Evolutionary conservation across 2,329 filamentous ascomycete species (phyloP).

Genomic region (Colletotrichum lindemuthianum): DNA sequence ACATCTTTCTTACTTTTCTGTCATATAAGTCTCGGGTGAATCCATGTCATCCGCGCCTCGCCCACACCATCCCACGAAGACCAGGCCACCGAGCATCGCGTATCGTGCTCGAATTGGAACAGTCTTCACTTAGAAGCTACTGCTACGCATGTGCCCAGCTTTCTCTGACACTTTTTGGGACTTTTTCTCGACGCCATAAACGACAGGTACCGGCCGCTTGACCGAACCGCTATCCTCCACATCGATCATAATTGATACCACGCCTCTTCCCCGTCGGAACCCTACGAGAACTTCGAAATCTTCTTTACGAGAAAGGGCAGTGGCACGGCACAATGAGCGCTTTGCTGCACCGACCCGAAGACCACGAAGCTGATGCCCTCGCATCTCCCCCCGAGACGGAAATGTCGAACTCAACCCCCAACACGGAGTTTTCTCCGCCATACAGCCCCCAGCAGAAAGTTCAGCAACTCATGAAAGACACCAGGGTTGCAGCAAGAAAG

Average conservation of each 20-base stretch:
- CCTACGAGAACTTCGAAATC: too few species aligned
- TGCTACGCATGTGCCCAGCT: too few species aligned
- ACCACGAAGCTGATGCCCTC: constrained; percentile 45
- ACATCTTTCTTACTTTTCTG: constrained; percentile 23
- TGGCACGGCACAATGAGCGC: constrained; percentile 9
- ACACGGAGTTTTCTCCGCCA: constrained; percentile 60
- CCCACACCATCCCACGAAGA: constrained; percentile 29
- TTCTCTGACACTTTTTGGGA: too few species aligned
- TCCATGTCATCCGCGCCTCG: constrained; percentile 27
- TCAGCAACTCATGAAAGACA: constrained; percentile 46
- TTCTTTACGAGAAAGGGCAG: too few species aligned
- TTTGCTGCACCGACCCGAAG: constrained; percentile 10
- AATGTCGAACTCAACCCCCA: constrained; percentile 56
- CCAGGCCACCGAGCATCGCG: background rate
- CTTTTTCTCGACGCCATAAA: too few species aligned
- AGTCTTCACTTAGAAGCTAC: too few species aligned
- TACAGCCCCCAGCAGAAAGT: constrained; percentile 53
- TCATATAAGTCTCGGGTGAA: constrained; percentile 38
- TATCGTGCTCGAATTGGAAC: too few species aligned
- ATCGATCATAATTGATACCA: too few species aligned
- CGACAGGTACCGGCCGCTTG: too few species aligned
- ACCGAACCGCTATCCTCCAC: too few species aligned
- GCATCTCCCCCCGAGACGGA: constrained; percentile 26
- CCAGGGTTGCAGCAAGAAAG: constrained; percentile 55
- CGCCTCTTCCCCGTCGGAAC: too few species aligned